A percentile compares a stretch with the other conserved stretches of the same genome.
Evolutionary conservation across 306 rosid species (phyloP).

Genomic region (Elaeagnus macrophylla): DNA sequence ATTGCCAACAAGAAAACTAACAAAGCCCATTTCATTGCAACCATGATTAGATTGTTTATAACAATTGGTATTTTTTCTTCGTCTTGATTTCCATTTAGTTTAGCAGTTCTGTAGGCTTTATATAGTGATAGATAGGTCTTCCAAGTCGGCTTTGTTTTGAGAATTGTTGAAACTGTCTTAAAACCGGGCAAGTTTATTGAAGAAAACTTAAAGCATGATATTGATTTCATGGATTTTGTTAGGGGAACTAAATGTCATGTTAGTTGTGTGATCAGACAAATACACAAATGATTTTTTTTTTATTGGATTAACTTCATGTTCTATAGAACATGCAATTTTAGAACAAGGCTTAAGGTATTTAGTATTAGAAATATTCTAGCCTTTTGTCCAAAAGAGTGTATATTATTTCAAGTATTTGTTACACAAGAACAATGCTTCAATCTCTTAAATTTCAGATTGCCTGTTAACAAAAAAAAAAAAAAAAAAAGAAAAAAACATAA

Average conservation of each 20-base stretch:
- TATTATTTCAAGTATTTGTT: no score
- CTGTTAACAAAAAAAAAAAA: no score
- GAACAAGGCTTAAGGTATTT: no score
- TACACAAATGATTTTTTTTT: not conserved
- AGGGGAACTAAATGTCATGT: conserved; percentile 3
- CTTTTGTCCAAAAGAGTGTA: no score
- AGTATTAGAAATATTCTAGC: no score
- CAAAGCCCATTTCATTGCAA: not conserved
- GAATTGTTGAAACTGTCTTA: not conserved
- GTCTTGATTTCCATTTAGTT: not conserved
- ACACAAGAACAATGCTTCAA: no score
- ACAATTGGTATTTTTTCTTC: not conserved
- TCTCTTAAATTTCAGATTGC: no score
- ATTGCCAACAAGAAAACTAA: conserved; percentile 5
- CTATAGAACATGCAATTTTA: not conserved
- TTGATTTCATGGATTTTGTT: conserved; percentile 2
- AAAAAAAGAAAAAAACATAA: no score
- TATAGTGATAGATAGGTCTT: not conserved
- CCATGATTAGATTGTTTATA: conserved; percentile 3
- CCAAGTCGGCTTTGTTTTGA: conserved; percentile 1
- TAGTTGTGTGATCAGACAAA: conserved; percentile 10
- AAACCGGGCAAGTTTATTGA: not conserved
- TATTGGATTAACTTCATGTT: not conserved
- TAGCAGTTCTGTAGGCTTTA: not conserved
- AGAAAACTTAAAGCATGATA: conserved; percentile 1